Base-by-base conservation (phyloP, 1,284 basidiomycete species). In the Ganoderma sinense region DNA sequence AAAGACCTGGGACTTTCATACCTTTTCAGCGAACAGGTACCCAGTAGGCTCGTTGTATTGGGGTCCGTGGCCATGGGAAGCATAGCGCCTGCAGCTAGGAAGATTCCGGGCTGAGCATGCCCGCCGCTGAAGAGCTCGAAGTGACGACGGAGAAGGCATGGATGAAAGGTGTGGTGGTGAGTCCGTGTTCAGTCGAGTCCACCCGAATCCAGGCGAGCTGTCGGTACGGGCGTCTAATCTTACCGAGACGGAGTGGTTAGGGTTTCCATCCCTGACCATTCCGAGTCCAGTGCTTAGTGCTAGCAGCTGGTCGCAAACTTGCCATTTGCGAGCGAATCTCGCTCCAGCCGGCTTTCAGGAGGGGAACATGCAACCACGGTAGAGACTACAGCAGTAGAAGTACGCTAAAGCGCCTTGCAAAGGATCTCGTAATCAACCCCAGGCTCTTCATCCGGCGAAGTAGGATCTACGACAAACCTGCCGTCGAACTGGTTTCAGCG, bases 21-120 rank as follows among this genome's bases (percentile, higher is more conserved):
- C 96, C 89, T 95, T 94, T 85, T 97, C 96, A 74, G 91, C 91
- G 76, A 97, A 97, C 71, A 98, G 80, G 80, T 89, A 92, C 29
- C 96, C 96, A 8, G 92, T 90, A 56, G 96, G 96, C 75, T 96
- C 93, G 80, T 97, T 96, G 82, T 91, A 97, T 67, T 91, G 90
- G 10, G 93, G 92, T 20, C 90, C 87, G 66, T 76, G 75, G 1
- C 90, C 94, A 78, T 93, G 91, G n/a, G 92, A 94, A 39, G 91
- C 90, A 77, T 85, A 86, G 13, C 91, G 87, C 65, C 75, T 69
- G 45, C 66, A 71, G 43, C 65, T 64, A 7, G 75, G 71, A 33
- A 76, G 26, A 53, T 53, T 66, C 48, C 77, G 77, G 62, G 73
- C 56, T 41, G 73, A 68, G 41, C 68, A 71, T 39, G 68, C 70